Evolutionary conservation across 1,284 basidiomycete genomes (phyloP).

Genomic region (Ganoderma meredithae): DNA sequence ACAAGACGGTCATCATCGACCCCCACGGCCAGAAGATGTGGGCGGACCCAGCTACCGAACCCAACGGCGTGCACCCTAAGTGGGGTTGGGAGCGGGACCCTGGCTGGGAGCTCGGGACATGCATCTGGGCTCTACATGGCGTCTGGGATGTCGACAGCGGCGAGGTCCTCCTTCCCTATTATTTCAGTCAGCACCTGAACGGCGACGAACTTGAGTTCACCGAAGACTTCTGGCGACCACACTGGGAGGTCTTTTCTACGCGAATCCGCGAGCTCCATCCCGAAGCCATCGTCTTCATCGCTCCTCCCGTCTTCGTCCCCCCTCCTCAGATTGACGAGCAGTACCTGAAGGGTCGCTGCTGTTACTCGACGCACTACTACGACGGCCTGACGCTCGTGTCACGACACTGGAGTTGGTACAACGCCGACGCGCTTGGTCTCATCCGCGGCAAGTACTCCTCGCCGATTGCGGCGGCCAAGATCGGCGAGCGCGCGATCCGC

Average conservation of each 20-base stretch:
- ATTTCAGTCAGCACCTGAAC: conserved; percentile 61
- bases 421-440: conserved; percentile 93
- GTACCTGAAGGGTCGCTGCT: conserved; percentile 75
- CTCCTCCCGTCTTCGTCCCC: conserved; percentile 90
- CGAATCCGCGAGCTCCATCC: conserved; percentile 80
- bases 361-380: conserved; percentile 91
- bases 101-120: conserved; percentile 85
- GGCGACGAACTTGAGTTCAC: conserved; percentile 70
- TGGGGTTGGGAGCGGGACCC: conserved; percentile 87
- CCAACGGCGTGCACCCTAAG: conserved; percentile 56
- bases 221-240: conserved; percentile 84
- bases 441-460: conserved; percentile 87
- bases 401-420: conserved; percentile 96
- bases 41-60: conserved; percentile 59
- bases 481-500: conserved; percentile 87
- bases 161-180: conserved; percentile 76
- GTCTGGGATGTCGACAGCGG: conserved; percentile 88
- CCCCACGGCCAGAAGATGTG: conserved; percentile 83
- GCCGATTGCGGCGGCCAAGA: conserved; percentile 70
- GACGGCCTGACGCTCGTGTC: conserved; percentile 90
- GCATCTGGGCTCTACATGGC: conserved; percentile 93
- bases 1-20: conserved; percentile 82
- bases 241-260: conserved; percentile 71
- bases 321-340: conserved; percentile 74
- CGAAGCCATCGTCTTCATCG: conserved; percentile 90